Evolutionary conservation across 257 asterid genomes (phyloP).

Genomic region (Phtheirospermum japonicum): DNA sequence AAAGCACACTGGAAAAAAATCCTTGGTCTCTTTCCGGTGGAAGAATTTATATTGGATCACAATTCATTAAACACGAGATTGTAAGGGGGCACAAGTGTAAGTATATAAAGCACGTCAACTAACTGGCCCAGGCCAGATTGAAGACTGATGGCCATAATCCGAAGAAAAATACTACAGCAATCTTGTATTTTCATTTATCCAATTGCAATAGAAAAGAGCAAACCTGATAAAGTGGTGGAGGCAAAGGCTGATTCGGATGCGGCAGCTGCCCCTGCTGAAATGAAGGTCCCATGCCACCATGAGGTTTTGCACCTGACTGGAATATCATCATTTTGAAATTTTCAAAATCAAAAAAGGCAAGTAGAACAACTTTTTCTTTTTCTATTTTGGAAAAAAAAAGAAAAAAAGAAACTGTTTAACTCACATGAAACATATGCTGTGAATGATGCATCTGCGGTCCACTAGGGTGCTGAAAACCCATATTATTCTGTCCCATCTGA

Average conservation of each 20-base stretch:
- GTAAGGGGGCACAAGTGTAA: too few relatives aligned
- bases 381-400: background rate
- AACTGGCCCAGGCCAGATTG: background rate
- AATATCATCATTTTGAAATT: slow-evolving; percentile 29
- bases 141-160: background rate
- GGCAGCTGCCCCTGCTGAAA: slow-evolving; percentile 75
- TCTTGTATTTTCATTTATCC: slow-evolving; percentile 14
- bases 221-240: slow-evolving; percentile 76
- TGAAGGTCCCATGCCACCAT: slow-evolving; percentile 65
- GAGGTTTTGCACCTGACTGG: slow-evolving; percentile 68
- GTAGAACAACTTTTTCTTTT: too few relatives aligned
- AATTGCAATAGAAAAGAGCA: slow-evolving; percentile 26
- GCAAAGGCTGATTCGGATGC: slow-evolving; percentile 57
- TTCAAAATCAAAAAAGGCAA: background rate
- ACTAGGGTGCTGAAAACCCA: slow-evolving; percentile 71
- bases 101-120: too few relatives aligned
- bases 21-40: too few relatives aligned
- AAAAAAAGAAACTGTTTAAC: slow-evolving; percentile 27
- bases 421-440: slow-evolving; percentile 80
- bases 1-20: too few relatives aligned
- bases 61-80: too few relatives aligned
- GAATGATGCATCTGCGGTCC: slow-evolving; percentile 77
- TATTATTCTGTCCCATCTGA: slow-evolving; percentile 56
- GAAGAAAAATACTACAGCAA: slow-evolving; percentile 12
- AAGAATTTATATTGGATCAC: too few relatives aligned